Conservation (phyloP, 129 eudicot genomes). For the Flaveria brownii region DNA sequence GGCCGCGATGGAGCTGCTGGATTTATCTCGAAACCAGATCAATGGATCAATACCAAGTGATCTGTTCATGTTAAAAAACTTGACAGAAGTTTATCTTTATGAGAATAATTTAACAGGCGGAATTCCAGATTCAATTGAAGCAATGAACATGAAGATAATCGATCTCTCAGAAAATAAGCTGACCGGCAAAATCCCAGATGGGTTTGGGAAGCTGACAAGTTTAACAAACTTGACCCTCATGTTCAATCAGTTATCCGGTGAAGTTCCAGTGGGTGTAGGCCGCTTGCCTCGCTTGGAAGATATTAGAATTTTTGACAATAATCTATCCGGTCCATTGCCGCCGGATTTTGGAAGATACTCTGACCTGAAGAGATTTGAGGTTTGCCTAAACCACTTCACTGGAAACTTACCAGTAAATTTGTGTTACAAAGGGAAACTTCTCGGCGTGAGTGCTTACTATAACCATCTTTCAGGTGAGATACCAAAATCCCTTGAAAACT, state of each 20-base stretch:
- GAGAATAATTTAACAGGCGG: constrained; percentile 54
- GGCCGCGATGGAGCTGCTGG: constrained; percentile 52
- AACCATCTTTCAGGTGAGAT: constrained; percentile 56
- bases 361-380: constrained; percentile 45
- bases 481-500: constrained; percentile 59
- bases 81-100: constrained; percentile 48
- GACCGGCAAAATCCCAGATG: constrained; percentile 59
- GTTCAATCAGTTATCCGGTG: constrained; percentile 62
- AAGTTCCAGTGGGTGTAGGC: constrained; percentile 52
- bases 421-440: constrained; percentile 46
- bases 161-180: constrained; percentile 61
- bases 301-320: constrained; percentile 44
- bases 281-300: constrained; percentile 47
- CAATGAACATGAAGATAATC: constrained; percentile 43
- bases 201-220: constrained; percentile 47
- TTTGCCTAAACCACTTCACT: constrained; percentile 39
- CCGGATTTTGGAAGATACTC: constrained; percentile 71
- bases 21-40: constrained; percentile 45
- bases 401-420: constrained; percentile 56
- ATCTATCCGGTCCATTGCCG: constrained; percentile 61
- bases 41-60: constrained; percentile 59
- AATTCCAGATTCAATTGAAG: constrained; percentile 54
- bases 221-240: constrained; percentile 50
- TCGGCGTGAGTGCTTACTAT: constrained; percentile 39
- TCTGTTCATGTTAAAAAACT: constrained; percentile 56